Evolutionary conservation across 352 stramenopile species (phyloP).

Genomic region (Globisporangium rhizosaccharum): DNA sequence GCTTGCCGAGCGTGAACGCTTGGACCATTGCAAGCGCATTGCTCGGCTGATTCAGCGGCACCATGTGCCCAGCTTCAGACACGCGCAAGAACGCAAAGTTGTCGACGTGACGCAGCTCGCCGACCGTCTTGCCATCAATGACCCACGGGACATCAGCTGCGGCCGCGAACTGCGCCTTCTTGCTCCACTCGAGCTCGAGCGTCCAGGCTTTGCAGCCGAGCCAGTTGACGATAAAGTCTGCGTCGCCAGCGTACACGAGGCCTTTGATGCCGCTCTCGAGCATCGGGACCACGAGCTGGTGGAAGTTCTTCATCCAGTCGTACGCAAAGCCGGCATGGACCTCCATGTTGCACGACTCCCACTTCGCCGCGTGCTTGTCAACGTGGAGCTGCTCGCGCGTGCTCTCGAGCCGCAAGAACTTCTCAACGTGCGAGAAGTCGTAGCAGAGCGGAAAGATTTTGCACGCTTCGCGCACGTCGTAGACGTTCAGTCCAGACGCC

Average conservation of each 20-base stretch:
- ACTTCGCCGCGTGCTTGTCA: slow-evolving; percentile 55
- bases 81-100: slow-evolving; percentile 27
- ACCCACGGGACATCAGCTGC: slow-evolving; percentile 55
- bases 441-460: slow-evolving; percentile 59
- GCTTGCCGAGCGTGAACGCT: slow-evolving; percentile 66
- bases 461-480: slow-evolving; percentile 68
- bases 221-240: slow-evolving; percentile 96
- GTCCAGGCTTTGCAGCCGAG: slow-evolving; percentile 6
- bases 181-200: slow-evolving; percentile 38
- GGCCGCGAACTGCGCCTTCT: slow-evolving; percentile 44
- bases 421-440: slow-evolving; percentile 57
- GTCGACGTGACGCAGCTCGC: slow-evolving; percentile 36
- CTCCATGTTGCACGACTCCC: slow-evolving; percentile 90
- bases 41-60: slow-evolving; percentile 29
- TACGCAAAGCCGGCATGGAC: slow-evolving; percentile 88
- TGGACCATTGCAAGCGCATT: slow-evolving; percentile 90
- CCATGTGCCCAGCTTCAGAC: slow-evolving; percentile 34
- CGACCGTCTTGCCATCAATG: slow-evolving; percentile 53
- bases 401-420: slow-evolving; percentile 62
- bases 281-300: slow-evolving; percentile 79
- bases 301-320: slow-evolving; percentile 95
- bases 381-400: slow-evolving; percentile 32
- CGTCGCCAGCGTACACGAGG: slow-evolving; percentile 95
- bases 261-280: slow-evolving; percentile 70
- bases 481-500: slow-evolving; percentile 50